Base-by-base conservation (phyloP, 495 filamentous ascomycete genomes). In the Lentithecium fluviatile region DNA sequence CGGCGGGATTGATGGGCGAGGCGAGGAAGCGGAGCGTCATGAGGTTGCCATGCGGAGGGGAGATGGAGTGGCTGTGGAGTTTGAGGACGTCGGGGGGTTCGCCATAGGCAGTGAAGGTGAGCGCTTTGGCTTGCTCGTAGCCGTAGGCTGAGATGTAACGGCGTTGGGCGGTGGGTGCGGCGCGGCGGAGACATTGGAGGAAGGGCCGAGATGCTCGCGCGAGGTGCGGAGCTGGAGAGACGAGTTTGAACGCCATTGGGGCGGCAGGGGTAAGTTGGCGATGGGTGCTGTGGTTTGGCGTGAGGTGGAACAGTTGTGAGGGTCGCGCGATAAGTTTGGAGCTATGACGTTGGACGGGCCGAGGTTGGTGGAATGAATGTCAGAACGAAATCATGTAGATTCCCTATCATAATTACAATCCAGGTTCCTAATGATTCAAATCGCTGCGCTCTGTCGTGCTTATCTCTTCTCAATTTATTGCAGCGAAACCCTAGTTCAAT, bases 111-210 rank as follows among this genome's bases (percentile, higher is more conserved):
- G 84, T 83, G 72, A 95, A 96, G 5, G 91, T 83, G 49, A 99
- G 84, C 0, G 91, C 83, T 78, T 96, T 95, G 56, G 95, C 86
- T 76, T 97, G 94, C n/a, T 88, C 93, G 76, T 97, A 97, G 62
- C 95, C 95, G 71, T 96, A 97, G 20, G 88, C 81, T n/a, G 88
- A 88, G 56, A 88, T 80, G 63, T 58, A 52, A 25, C 83, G 81
- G 46, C 52, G 55, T 48, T 56, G 60, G 38, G 32, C 8, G 54
- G 8, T 45, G 45, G 24, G 45, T 20, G 36, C 20, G n/a, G 37
- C 52, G 45, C 21, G 42, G 40, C 42, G 58, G 42, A 52, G 53
- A 19, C 17, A 45, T 53, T 56, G 64, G 7, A 54, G 37, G 20
- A 32, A 25, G 4, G 29, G 23, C 26, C 45, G 45, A 6, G 53